Evolutionary conservation across 73 alveolate species (phyloP).

Genomic region (Paramecium sonneborni): DNA sequence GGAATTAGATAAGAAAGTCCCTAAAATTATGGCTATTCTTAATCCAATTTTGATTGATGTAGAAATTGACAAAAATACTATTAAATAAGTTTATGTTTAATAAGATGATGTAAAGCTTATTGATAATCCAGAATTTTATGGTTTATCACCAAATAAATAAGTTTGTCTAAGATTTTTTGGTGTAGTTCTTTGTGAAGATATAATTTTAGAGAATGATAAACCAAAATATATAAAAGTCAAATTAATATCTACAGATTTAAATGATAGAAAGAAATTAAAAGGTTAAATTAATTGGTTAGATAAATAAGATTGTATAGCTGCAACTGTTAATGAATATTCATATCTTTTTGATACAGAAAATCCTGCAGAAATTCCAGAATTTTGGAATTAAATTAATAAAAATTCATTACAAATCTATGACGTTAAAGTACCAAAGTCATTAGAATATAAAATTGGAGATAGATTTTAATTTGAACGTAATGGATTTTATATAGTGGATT

Average conservation of each 20-base stretch:
- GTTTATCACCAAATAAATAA: conserved; percentile 83
- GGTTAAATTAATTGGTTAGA: conserved; percentile 96
- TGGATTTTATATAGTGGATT: conserved; percentile 88
- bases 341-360: conserved; percentile 78
- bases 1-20: conserved; percentile 92
- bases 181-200: conserved; percentile 76
- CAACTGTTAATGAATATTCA: conserved; percentile 83
- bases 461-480: conserved; percentile 89
- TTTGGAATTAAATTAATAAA: conserved; percentile 83
- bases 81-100: neutral
- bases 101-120: neutral
- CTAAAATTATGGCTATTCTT: conserved; percentile 93
- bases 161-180: conserved; percentile 94
- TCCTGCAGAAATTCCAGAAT: conserved; percentile 83
- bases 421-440: conserved; percentile 74
- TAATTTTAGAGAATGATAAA: conserved; percentile 75
- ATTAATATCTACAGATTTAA: conserved; percentile 68
- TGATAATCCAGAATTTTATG: neutral
- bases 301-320: conserved; percentile 81
- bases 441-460: conserved; percentile 67
- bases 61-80: neutral
- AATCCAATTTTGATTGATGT: conserved; percentile 80
- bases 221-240: conserved; percentile 71
- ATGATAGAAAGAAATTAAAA: conserved; percentile 74
- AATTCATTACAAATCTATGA: conserved; percentile 76